These are phyloP conservation scores for Calocera cornea DNA, from an alignment of 768 basidiomycete genomes.

Conservation along the genomic window DNA sequence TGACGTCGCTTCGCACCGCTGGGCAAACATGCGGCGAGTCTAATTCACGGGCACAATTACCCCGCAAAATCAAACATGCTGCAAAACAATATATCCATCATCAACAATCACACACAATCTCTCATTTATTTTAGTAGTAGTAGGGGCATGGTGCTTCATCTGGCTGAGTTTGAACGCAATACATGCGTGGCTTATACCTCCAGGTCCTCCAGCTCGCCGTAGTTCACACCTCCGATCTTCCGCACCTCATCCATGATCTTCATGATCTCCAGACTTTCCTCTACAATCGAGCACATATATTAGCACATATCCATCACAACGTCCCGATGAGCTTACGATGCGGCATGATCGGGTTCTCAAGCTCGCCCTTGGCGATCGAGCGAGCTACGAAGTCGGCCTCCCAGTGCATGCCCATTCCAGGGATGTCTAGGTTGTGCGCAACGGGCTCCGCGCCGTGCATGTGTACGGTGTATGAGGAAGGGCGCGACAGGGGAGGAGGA, in stretches of 20 bases:
- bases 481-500: slow-evolving; percentile 7
- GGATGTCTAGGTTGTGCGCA: background rate
- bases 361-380: slow-evolving; percentile 14
- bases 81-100: no score
- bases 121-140: background rate
- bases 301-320: no score
- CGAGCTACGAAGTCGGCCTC: slow-evolving; percentile 17
- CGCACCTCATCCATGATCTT: slow-evolving; percentile 15
- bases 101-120: no score
- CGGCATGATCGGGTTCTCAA: slow-evolving; percentile 11
- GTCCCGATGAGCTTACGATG: background rate
- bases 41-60: no score
- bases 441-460: slow-evolving; percentile 8
- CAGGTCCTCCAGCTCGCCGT: slow-evolving; percentile 6
- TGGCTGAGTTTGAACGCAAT: background rate
- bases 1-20: no score
- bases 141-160: background rate
- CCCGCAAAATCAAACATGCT: no score
- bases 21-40: no score
- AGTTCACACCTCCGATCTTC: slow-evolving; percentile 1
- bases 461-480: slow-evolving; percentile 11
- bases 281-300: background rate
- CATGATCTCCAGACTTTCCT: slow-evolving; percentile 11
- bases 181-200: background rate
- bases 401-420: slow-evolving; percentile 15